These are phyloP conservation scores for Quercus wislizeni DNA, from an alignment of 306 rosid genomes.

Conservation along the genomic window DNA sequence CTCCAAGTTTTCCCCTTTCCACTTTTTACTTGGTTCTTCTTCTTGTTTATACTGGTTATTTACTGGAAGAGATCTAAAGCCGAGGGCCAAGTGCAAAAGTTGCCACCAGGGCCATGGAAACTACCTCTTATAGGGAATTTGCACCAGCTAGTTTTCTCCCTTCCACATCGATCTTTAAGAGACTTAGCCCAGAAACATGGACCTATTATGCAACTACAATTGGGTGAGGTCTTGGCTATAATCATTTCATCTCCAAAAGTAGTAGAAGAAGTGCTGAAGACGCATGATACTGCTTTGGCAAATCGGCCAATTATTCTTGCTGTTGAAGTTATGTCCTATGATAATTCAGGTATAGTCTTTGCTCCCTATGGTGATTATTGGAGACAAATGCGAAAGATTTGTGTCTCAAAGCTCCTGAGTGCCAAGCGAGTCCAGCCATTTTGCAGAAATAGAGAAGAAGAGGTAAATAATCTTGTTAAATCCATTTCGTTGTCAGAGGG, in stretches of 20 bases:
- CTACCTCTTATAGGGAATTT: conserved; percentile 14
- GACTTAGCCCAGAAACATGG: not conserved
- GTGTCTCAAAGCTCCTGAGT: not conserved
- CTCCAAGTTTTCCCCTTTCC: not conserved
- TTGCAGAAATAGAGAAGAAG: conserved; percentile 15
- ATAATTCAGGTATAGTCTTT: no score
- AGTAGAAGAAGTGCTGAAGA: no score
- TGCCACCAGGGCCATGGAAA: conserved; percentile 12
- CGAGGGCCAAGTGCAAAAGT: not conserved
- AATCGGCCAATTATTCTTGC: no score
- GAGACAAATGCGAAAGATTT: not conserved
- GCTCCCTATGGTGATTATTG: no score
- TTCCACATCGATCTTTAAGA: not conserved
- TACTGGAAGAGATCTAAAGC: not conserved
- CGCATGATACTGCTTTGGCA: no score
- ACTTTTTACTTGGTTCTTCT: not conserved
- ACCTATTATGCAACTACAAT: conserved; percentile 2
- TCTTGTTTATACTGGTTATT: not conserved
- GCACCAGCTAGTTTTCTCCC: conserved; percentile 9
- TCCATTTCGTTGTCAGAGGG: not conserved
- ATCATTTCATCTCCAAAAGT: no score
- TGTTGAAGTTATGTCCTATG: no score
- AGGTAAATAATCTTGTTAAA: not conserved
- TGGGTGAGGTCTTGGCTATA: not conserved
- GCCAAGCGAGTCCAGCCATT: conserved; percentile 12